These are phyloP conservation scores for Anisodus tanguticus DNA, from an alignment of 257 asterid genomes.

Conservation along the genomic window DNA sequence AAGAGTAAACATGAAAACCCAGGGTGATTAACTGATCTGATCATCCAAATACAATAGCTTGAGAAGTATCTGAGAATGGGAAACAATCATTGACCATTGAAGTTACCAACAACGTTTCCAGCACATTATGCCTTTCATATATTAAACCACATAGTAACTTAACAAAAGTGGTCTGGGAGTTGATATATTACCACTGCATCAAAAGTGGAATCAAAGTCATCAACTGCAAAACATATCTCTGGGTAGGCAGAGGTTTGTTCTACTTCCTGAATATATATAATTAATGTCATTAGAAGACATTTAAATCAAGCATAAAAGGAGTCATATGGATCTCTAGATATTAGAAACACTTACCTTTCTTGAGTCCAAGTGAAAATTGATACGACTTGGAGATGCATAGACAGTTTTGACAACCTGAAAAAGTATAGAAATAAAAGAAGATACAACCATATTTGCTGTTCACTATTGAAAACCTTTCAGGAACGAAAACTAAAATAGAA, in stretches of 20 bases:
- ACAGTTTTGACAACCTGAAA: conserved; percentile 94
- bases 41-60: conserved; percentile 2
- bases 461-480: conserved; percentile 2
- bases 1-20: neutral
- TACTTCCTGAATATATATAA: conserved; percentile 66
- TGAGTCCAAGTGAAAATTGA: conserved; percentile 93
- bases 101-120: conserved; percentile 1
- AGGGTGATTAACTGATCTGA: neutral
- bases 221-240: conserved; percentile 97
- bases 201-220: conserved; percentile 96
- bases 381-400: conserved; percentile 98
- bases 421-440: conserved; percentile 19
- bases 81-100: neutral
- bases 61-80: neutral
- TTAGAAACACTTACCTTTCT: conserved; percentile 71
- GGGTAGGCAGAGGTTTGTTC: conserved; percentile 96
- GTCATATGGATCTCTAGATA: conserved; percentile 28
- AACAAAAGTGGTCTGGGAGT: conserved; percentile 21
- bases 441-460: neutral
- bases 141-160: conserved; percentile 13
- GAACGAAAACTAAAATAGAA: conserved; percentile 18
- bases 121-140: conserved; percentile 4
- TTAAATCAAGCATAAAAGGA: conserved; percentile 28
- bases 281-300: conserved; percentile 35
- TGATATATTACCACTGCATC: conserved; percentile 84